Evolutionary conservation across 1,284 basidiomycete species (phyloP), one percentile per base, ranked within the genome.

Genomic region (Melampsora americana): DNA sequence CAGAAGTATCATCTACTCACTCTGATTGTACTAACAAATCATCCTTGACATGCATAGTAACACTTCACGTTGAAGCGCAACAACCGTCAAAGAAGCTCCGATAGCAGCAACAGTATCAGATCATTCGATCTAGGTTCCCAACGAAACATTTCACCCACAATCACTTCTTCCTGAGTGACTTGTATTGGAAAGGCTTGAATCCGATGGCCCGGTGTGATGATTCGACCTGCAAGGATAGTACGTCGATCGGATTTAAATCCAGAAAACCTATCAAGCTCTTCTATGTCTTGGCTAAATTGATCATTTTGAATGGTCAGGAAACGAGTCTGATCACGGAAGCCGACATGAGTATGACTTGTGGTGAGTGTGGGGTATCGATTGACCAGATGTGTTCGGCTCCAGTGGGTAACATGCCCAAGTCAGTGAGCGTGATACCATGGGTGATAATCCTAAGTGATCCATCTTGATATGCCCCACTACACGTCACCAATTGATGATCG

Each of bases 401-500:
- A 72, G 26, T 23, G 28, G 62, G 60, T 18, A 72, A 30, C 20
- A 32, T 50, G 44, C 48, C 61, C 28, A 46, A 64, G 16, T 72
- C 44, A 48, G 44, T 6, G 23, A 72, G 48, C 39, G 23, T 35
- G 44, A 53, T 50, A 12, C 70, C 70, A 35, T 72, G 60, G n/a
- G 48, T 64, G 48, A 72, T 65, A 26, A 72, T 39, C 23, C 70
- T 18, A 20, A 74, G 56, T 35, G 64, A 66, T 7, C 71, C 46
- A 67, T 74, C 71, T 35, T 42, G 64, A 74, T 74, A 67, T 42
- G 64, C 64, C 44, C 71, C 71, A 66, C 71, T 74, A 32, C 71
- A 74, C 5, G 71, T 74, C 28, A 74, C 53, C 23, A 74, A 48
- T 39, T 72, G 59, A 48, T 72, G 61, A 28, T 48, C 23, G 9